Evolutionary conservation across 2,329 filamentous ascomycete species (phyloP), one percentile per base, ranked within the genome.

Genomic region (Lecanoromycetidae sp.): DNA sequence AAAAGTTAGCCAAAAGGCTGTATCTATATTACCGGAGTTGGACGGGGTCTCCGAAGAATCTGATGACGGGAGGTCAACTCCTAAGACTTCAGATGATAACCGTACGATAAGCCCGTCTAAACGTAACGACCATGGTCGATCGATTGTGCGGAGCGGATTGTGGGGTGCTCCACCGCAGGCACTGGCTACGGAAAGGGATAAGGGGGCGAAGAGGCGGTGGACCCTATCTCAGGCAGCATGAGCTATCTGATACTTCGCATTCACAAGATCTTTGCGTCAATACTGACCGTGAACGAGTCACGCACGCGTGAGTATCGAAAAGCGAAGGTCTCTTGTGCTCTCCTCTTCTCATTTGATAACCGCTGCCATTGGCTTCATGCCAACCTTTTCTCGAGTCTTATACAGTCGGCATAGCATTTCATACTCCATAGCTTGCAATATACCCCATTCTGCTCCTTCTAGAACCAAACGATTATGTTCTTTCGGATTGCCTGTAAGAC

Each of bases 121-220:
- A 27, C 26, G 46, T 4, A 27, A 25, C 5, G 19, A 36, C 26
- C 17, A 35, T 10, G 45, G 34, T 13, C 15, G 15, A 17, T 43
- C 41, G 6, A 49, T 39, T 33, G 27, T 35, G 8, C 47, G 36
- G 4, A 41, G 25, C 7, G 51, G 51, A 12, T 44, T 53, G 3
- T 53, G 51, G 51, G 51, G 51, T 23, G 44, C 49, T 33, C 42
- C 49, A 10, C 39, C 49, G 6, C 37, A 39, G 30, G 35, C 49
- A 13, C 29, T 45, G 7, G 35, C 26, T n/a, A 53, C 40, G n/a
- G 51, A 51, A 17, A 39, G 51, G 17, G 49, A 49, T 15, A 46
- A 37, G 15, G 49, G 51, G 10, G 12, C 38, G 17, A 53, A 53
- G 41, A 22, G 51, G 29, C 44, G 51, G 23, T 53, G 51, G 51